Base-by-base conservation (phyloP, 2,329 filamentous ascomycete species). In the Ascochyta lentis region DNA sequence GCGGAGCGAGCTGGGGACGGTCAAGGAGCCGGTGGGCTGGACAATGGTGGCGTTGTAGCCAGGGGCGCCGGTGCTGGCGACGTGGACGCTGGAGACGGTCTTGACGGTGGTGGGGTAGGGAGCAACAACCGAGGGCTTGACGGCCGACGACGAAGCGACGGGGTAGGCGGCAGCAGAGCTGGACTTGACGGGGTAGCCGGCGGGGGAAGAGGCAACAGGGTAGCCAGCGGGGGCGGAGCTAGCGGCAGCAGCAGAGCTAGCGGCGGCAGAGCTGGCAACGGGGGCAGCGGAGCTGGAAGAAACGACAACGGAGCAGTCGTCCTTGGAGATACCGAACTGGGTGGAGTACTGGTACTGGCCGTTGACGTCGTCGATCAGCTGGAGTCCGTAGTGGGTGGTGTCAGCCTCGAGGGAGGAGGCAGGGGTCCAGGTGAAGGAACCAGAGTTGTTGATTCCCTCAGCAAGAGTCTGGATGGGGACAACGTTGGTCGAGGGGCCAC, bases 271-370 rank as follows among this genome's bases (percentile, higher is more conserved):
- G 45, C 68, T 69, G 34, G 65, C 53, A 41, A 46, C 58, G 19
- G 46, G 47, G 45, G 37, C 58, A 33, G 40, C 42, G 55, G 52
- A 56, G 54, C 64, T 59, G 44, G 69, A 70, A 26, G 66, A 58
- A 46, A 48, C 57, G 19, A 49, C 48, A 43, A 39, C 57, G 35
- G 52, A 34, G 62, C 65, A 75, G 49, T 71, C 56, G 41, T 70
- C 62, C 68, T 81, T 82, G 58, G 76, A 78, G 76, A 88, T 80
- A 66, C 85, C 85, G 77, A 87, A 87, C 73, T 87, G 84, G 55
- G 83, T 83, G 39, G 81, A 83, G 67, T 72, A 75, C 66, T 88
- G 85, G 80, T 84, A 88, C 69, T 82, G 75, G 70, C 85, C 83
- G 59, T 79, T 84, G 45, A 78, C 77, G 67, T 86, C 83, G 61